Evolutionary conservation across 306 rosid species (phyloP).

Genomic region (Glycine tomentella): DNA sequence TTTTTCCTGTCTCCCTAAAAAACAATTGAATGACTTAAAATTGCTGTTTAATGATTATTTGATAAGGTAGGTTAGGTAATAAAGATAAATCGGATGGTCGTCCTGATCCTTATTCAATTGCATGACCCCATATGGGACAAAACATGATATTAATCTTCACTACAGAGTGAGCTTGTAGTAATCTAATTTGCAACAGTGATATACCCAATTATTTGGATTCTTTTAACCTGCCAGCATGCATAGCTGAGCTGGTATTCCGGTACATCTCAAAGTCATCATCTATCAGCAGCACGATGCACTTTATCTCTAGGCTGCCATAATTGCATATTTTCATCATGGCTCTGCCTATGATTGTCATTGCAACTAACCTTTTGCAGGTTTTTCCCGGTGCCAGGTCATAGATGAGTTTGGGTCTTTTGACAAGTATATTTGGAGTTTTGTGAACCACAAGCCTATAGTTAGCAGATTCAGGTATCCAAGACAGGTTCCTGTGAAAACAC

Average conservation of each 20-base stretch:
- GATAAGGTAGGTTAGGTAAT: slow-evolving; percentile 61
- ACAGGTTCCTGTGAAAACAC: slow-evolving; percentile 81
- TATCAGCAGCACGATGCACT: slow-evolving; percentile 25
- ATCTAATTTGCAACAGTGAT: slow-evolving; percentile 46
- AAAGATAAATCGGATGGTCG: slow-evolving; percentile 60
- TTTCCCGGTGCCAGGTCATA: slow-evolving; percentile 73
- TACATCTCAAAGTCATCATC: slow-evolving; percentile 36
- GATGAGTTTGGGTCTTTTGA: slow-evolving; percentile 77
- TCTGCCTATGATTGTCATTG: slow-evolving; percentile 42
- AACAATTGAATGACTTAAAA: slow-evolving; percentile 49
- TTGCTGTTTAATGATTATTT: slow-evolving; percentile 52
- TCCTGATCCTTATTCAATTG: slow-evolving; percentile 54
- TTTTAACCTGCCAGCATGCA: slow-evolving; percentile 59
- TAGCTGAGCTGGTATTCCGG: slow-evolving; percentile 52
- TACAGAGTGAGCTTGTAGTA: slow-evolving; percentile 40
- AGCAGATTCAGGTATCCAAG: slow-evolving; percentile 78
- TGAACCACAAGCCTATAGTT: slow-evolving; percentile 77
- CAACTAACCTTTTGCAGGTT: slow-evolving; percentile 72
- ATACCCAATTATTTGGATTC: slow-evolving; percentile 56
- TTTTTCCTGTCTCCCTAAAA: background rate
- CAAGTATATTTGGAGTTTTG: slow-evolving; percentile 86
- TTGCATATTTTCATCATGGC: slow-evolving; percentile 41
- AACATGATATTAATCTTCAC: slow-evolving; percentile 39
- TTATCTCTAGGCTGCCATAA: slow-evolving; percentile 47
- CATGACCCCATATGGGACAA: slow-evolving; percentile 55